These are phyloP conservation scores for Closterium sp. DNA, from an alignment of 139 green algal species.

Conservation along the genomic window DNA sequence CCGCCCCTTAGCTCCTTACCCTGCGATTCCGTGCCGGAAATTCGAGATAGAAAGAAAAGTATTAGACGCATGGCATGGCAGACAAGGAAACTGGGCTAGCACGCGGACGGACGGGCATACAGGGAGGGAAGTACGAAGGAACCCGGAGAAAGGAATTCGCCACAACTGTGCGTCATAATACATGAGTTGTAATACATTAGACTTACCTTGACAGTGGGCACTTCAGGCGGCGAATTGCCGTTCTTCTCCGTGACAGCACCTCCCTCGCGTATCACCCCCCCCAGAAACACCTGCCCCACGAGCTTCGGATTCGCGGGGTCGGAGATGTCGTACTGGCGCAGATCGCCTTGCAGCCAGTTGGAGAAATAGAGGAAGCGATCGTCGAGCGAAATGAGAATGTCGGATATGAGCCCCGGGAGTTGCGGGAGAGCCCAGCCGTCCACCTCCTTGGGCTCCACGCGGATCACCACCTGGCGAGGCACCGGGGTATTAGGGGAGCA, in stretches of 20 bases:
- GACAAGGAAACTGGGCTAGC: neutral
- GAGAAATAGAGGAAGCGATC: slow-evolving; percentile 76
- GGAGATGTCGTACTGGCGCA: slow-evolving; percentile 75
- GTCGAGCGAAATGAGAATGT: slow-evolving; percentile 82
- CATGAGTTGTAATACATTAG: neutral
- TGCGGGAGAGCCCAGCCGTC: slow-evolving; percentile 78
- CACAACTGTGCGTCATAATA: too few species aligned
- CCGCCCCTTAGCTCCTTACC: slow-evolving; percentile 71
- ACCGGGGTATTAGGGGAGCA: neutral
- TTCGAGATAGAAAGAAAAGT: neutral
- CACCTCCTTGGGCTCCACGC: slow-evolving; percentile 54
- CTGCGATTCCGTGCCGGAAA: slow-evolving; percentile 26
- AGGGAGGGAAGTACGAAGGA: too few species aligned
- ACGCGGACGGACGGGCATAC: neutral
- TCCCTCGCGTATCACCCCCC: slow-evolving; percentile 65
- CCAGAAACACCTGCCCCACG: slow-evolving; percentile 70
- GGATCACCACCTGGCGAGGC: neutral
- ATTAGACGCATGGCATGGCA: neutral
- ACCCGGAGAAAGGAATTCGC: too few species aligned
- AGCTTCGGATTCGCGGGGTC: slow-evolving; percentile 69
- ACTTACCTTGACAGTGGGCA: neutral
- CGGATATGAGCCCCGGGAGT: slow-evolving; percentile 78
- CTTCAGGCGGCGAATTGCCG: neutral
- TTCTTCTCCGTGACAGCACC: slow-evolving; percentile 59
- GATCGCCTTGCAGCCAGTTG: slow-evolving; percentile 66